These are phyloP conservation scores for Deinandra increscens DNA, from an alignment of 129 eudicot species.

Conservation along the genomic window DNA sequence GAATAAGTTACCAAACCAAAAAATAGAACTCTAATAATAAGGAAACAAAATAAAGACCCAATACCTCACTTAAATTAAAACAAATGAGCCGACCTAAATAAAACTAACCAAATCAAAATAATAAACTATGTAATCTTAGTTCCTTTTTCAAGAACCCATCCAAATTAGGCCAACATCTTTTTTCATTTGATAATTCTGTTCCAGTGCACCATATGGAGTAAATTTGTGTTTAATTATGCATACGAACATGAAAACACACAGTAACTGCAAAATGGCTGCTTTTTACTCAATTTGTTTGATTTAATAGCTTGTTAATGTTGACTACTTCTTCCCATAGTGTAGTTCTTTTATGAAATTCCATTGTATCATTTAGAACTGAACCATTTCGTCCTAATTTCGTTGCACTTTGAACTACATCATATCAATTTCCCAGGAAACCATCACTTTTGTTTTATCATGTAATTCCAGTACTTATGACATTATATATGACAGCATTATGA, in stretches of 20 bases:
- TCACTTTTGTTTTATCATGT: not conserved
- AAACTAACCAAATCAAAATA: too few species aligned
- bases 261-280: conserved; percentile 9
- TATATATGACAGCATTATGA: not conserved
- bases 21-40: too few species aligned
- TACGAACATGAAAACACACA: not conserved
- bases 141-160: too few species aligned
- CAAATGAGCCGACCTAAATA: too few species aligned
- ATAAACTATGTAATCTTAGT: too few species aligned
- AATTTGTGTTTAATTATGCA: not conserved
- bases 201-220: conserved; percentile 10
- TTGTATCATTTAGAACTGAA: not conserved
- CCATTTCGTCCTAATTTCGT: not conserved
- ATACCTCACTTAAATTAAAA: too few species aligned
- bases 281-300: not conserved
- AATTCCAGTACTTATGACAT: not conserved
- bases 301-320: not conserved
- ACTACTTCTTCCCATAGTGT: not conserved
- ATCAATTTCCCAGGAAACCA: not conserved
- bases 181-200: conserved; percentile 8
- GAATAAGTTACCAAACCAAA: too few species aligned
- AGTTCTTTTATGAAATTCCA: not conserved
- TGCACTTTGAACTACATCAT: conserved; percentile 1
- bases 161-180: too few species aligned
- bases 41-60: too few species aligned